A percentile compares a stretch with the other conserved stretches of the same genome.
phyloP scores from a whole-genome alignment of 2,329 filamentous ascomycete genomes.

The Hymenoscyphus infarciens region DNA sequence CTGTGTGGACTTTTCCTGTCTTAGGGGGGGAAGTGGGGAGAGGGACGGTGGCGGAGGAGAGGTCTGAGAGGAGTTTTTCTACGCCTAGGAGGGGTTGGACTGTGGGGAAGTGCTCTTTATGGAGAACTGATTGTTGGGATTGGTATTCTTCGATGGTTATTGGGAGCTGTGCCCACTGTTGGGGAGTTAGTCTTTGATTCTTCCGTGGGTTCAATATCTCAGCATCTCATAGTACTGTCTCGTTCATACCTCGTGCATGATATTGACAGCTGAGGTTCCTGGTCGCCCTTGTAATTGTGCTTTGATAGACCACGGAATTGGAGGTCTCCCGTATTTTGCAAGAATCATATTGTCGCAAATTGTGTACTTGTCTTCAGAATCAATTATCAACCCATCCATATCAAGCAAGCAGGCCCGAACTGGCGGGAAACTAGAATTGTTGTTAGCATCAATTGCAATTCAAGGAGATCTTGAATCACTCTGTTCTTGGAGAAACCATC shows the following conservation, averaged over 20 bases:
- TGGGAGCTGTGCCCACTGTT: conserved; percentile 75
- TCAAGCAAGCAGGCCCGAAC: conserved; percentile 94
- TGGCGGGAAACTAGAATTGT: conserved; percentile 63
- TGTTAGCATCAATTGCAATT: neutral
- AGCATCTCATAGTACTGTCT: neutral
- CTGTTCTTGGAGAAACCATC: conserved; percentile 20
- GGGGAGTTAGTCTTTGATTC: neutral
- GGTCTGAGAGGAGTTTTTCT: conserved; percentile 57
- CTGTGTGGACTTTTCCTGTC: conserved; percentile 58
- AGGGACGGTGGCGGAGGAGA: conserved; percentile 39
- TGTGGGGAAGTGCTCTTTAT: conserved; percentile 67
- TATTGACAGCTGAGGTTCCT: conserved; percentile 44
- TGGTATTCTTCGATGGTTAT: conserved; percentile 68
- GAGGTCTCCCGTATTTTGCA: conserved; percentile 65
- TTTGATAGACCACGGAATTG: conserved; percentile 91
- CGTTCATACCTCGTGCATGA: conserved; percentile 54
- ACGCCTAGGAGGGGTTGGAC: conserved; percentile 80
- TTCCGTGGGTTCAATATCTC: neutral
- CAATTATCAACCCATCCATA: conserved; percentile 95
- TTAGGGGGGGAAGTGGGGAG: neutral
- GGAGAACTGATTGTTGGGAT: conserved; percentile 56
- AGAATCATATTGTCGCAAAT: conserved; percentile 79
- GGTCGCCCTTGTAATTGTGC: conserved; percentile 59
- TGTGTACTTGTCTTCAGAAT: conserved; percentile 92
- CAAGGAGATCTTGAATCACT: conserved; percentile 17